A percentile compares a stretch with the other conserved stretches of the same genome.
These are phyloP conservation scores for Fusarium nodosum DNA, from an alignment of 2,329 filamentous ascomycete genomes.

Conservation along the genomic window DNA sequence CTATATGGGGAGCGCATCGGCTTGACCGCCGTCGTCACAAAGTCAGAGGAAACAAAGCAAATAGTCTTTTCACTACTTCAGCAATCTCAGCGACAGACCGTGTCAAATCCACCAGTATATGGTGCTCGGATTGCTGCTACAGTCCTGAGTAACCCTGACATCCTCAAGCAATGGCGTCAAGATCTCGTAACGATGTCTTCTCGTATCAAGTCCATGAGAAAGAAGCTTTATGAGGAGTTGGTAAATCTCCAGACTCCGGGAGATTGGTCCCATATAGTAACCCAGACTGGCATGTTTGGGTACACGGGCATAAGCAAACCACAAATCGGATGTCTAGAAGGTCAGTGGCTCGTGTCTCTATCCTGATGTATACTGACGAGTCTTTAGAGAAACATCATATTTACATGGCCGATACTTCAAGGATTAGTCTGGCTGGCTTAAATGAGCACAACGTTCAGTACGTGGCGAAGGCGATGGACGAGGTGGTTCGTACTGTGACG, in stretches of 20 bases:
- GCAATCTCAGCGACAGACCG: constrained; percentile 52
- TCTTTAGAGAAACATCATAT: constrained; percentile 53
- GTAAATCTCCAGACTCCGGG: constrained; percentile 52
- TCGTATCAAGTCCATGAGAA: constrained; percentile 55
- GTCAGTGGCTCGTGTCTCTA: constrained; percentile 14
- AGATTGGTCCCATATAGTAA: constrained; percentile 55
- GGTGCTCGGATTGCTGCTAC: constrained; percentile 54
- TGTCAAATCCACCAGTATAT: constrained; percentile 55
- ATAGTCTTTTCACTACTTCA: constrained; percentile 51
- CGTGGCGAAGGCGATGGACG: constrained; percentile 31
- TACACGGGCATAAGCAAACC: constrained; percentile 63
- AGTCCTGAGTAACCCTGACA: constrained; percentile 50
- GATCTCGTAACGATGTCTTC: constrained; percentile 56
- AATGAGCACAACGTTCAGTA: constrained; percentile 54
- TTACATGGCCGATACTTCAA: constrained; percentile 57
- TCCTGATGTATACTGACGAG: background rate
- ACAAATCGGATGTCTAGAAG: constrained; percentile 58
- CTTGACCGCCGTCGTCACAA: constrained; percentile 49
- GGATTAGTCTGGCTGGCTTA: constrained; percentile 57
- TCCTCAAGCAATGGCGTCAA: constrained; percentile 52
- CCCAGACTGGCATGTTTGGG: constrained; percentile 58
- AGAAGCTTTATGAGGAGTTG: constrained; percentile 53
- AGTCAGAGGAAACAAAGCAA: constrained; percentile 27
- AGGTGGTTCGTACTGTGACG: constrained; percentile 28
- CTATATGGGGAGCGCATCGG: constrained; percentile 58